phyloP scores from a whole-genome alignment of 2,329 filamentous ascomycete species.

The Aspergillus neotritici region DNA sequence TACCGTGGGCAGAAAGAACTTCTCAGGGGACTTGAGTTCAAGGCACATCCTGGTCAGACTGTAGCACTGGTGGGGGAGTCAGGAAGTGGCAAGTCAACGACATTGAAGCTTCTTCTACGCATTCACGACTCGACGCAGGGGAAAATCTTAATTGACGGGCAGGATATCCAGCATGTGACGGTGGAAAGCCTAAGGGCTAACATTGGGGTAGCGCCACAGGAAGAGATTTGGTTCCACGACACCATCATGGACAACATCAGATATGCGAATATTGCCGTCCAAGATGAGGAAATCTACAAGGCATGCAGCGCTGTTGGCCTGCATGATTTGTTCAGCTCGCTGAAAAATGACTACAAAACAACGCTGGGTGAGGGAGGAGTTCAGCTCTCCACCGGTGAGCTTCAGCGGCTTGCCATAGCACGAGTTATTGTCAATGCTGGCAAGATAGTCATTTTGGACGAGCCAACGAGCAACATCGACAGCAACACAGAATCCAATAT shows the following conservation, averaged over 20 bases:
- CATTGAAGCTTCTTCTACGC: slow-evolving; percentile 50
- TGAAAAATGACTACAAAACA: slow-evolving; percentile 49
- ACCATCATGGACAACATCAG: slow-evolving; percentile 60
- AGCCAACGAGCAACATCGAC: slow-evolving; percentile 49
- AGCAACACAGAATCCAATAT: slow-evolving; percentile 43
- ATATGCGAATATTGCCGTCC: slow-evolving; percentile 58
- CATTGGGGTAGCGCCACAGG: slow-evolving; percentile 61
- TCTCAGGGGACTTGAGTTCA: slow-evolving; percentile 46
- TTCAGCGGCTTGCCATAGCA: slow-evolving; percentile 47
- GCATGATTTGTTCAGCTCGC: slow-evolving; percentile 58
- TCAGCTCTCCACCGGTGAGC: slow-evolving; percentile 48
- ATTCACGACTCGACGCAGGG: slow-evolving; percentile 50
- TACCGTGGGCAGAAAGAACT: slow-evolving; percentile 48
- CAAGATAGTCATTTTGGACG: slow-evolving; percentile 44
- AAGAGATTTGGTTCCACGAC: slow-evolving; percentile 59
- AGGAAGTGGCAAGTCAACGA: slow-evolving; percentile 54
- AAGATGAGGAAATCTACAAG: slow-evolving; percentile 54
- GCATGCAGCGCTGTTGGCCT: slow-evolving; percentile 59
- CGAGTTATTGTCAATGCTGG: slow-evolving; percentile 42
- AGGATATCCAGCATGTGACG: slow-evolving; percentile 54
- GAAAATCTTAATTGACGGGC: slow-evolving; percentile 48
- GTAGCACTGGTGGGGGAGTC: slow-evolving; percentile 54
- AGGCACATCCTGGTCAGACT: slow-evolving; percentile 45
- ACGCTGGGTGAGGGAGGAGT: slow-evolving; percentile 47
- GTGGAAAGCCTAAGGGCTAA: slow-evolving; percentile 53